Evolutionary conservation across 1,284 basidiomycete species (phyloP).

Genomic region (Anthracocystis panici-leucophaei): DNA sequence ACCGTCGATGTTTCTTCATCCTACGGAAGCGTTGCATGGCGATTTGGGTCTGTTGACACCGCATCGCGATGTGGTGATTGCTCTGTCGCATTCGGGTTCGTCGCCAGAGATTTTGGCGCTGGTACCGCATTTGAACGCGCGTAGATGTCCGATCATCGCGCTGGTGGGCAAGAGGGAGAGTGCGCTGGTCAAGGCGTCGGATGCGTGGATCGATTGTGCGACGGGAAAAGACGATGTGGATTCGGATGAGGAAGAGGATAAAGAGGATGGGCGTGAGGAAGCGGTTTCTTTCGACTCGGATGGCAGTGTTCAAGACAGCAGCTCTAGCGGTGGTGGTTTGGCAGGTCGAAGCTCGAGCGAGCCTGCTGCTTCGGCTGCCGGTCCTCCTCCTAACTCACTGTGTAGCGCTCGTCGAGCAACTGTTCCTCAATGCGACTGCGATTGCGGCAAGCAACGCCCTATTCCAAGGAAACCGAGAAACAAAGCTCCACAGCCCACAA

Average conservation of each 20-base stretch:
- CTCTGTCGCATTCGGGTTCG: conserved; percentile 70
- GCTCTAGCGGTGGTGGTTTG: background rate
- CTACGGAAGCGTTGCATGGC: conserved; percentile 70
- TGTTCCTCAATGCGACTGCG: conserved; percentile 10
- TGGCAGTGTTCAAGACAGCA: background rate
- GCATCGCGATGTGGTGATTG: conserved; percentile 68
- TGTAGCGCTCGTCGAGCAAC: conserved; percentile 15
- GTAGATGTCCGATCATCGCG: conserved; percentile 68
- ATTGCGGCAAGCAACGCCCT: conserved; percentile 13
- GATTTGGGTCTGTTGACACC: conserved; percentile 70
- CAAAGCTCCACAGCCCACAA: conserved; percentile 24
- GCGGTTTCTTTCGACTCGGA: conserved; percentile 1
- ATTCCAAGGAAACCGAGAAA: background rate
- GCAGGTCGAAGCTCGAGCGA: conserved; percentile 13
- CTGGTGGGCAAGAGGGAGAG: conserved; percentile 66
- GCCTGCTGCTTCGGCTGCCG: background rate
- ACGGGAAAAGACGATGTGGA: conserved; percentile 63
- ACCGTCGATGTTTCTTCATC: conserved; percentile 70
- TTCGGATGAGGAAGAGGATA: conserved; percentile 46
- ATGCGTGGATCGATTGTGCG: conserved; percentile 68
- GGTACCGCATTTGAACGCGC: conserved; percentile 65
- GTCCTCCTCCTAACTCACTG: background rate
- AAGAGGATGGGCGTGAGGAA: conserved; percentile 6
- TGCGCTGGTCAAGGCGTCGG: conserved; percentile 65
- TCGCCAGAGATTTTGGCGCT: conserved; percentile 69